Base-by-base conservation (phyloP, 371 early-diverging fungal genomes). In the Mucor velutinosus region DNA sequence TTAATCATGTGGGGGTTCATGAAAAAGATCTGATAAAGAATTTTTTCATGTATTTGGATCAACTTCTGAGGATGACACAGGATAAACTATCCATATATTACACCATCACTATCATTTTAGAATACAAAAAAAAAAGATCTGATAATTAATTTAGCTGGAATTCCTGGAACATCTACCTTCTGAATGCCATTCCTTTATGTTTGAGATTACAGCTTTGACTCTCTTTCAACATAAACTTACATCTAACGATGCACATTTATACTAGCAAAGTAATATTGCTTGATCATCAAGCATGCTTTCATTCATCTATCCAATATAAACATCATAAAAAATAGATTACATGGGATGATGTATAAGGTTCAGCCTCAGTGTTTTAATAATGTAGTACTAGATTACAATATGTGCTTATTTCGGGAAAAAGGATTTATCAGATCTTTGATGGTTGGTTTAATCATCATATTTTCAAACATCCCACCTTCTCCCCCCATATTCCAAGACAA, bases 351-450 rank as follows among this genome's bases (percentile, higher is more conserved):
- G 17, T 45, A 25, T 27, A 23, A 27, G 27, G 27, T 53, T 53
- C 6, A 53, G 27, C 53, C 14, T 25, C 53, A 53, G 25, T 27
- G 14, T 15, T 14, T 25, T 11, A 25, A 27, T 53, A 25, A 53
- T 53, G 53, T 53, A 53, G 27, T 15, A 53, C 53, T 53, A 53
- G 53, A 53, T 53, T 45, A 19, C 45, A 45, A 45, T 37, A 10
- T 12, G 27, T 53, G 23, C 27, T 27, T 53, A 27, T 53, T 57
- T 57, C 57, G 57, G 57, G 27, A 57, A 57, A 57, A 57, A 57
- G 57, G 57, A 57, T 57, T 57, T 57, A 57, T 57, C 57, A 57
- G 57, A 57, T 57, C 57, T 57, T 32, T 57, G 10, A 45, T 45
- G 45, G 27, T 53, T 53, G 27, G 53, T 53, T 25, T 4, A 27